Evolutionary conservation across 73 alveolate genomes (phyloP).

Genomic region (Paraurostyla sp.): DNA sequence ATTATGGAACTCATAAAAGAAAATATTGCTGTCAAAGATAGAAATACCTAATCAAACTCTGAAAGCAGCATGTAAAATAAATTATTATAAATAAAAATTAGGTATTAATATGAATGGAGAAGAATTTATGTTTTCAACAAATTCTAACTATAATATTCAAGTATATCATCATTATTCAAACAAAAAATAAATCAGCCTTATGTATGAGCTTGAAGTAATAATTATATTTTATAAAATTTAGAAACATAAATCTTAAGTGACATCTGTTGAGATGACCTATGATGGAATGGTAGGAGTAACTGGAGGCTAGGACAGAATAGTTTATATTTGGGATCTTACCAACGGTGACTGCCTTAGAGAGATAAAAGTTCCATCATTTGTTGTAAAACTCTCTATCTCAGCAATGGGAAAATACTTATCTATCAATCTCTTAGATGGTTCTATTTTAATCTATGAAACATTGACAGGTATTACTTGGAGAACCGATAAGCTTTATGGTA

Average conservation of each 20-base stretch:
- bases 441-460: conserved; percentile 49
- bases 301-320: conserved; percentile 50
- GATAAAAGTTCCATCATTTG: conserved; percentile 13
- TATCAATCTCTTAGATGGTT: conserved; percentile 34
- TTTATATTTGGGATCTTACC: conserved; percentile 45
- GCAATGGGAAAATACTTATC: conserved; percentile 59
- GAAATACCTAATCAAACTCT: conserved; percentile 30
- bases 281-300: conserved; percentile 64
- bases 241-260: conserved; percentile 57
- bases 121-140: conserved; percentile 41
- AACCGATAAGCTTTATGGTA: conserved; percentile 60
- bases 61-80: conserved; percentile 21
- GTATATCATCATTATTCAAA: conserved; percentile 49
- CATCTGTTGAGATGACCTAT: conserved; percentile 12
- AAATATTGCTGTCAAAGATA: conserved; percentile 29
- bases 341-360: conserved; percentile 59
- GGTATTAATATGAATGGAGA: conserved; percentile 71
- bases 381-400: conserved; percentile 14
- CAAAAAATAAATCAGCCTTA: conserved; percentile 6
- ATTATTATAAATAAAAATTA: background rate
- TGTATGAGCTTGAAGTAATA: background rate
- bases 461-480: conserved; percentile 69
- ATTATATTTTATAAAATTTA: background rate
- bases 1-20: conserved; percentile 58
- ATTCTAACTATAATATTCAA: background rate